Percentiles rank a stretch among this genome's conserved stretches.
phyloP scores from a whole-genome alignment of 257 asterid genomes.

The Leptodermis oblonga region DNA sequence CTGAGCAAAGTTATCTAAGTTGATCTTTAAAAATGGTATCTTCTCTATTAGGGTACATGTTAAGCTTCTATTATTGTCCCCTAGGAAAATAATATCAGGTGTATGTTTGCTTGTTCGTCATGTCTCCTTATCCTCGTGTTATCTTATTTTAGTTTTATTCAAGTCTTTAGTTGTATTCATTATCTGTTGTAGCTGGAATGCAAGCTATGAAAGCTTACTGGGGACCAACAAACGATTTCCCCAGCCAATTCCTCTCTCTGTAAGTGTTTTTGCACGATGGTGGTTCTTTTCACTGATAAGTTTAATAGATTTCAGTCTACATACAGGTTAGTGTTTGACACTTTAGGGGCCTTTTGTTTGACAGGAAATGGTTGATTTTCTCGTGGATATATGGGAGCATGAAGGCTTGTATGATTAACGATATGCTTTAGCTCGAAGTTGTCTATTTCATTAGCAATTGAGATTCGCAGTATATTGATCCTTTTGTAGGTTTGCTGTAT shows the following conservation, averaged over 20 bases:
- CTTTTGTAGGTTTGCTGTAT: constrained; percentile 18
- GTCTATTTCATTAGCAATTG: neutral
- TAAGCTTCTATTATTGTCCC: neutral
- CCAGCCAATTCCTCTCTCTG: constrained; percentile 66
- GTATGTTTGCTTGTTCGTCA: neutral
- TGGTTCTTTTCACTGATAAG: neutral
- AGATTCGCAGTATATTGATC: neutral
- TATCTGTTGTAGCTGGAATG: constrained; percentile 49
- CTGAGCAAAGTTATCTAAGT: neutral
- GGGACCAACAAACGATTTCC: constrained; percentile 62
- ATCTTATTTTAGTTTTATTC: neutral
- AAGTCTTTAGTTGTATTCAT: neutral
- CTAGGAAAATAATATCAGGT: neutral
- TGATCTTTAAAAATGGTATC: neutral
- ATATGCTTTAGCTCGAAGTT: constrained; percentile 1
- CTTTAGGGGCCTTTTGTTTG: constrained; percentile 4
- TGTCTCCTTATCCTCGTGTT: neutral
- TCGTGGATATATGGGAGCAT: constrained; percentile 73
- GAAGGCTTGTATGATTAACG: constrained; percentile 56
- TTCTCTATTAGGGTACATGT: neutral
- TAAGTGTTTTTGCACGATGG: constrained; percentile 28
- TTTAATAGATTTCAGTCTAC: neutral
- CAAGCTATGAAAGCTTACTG: constrained; percentile 53
- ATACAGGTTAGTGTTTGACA: constrained; percentile 10
- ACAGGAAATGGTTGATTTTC: constrained; percentile 80